Base-by-base conservation (phyloP, 345 rosid species). In the Populus davidiana region DNA sequence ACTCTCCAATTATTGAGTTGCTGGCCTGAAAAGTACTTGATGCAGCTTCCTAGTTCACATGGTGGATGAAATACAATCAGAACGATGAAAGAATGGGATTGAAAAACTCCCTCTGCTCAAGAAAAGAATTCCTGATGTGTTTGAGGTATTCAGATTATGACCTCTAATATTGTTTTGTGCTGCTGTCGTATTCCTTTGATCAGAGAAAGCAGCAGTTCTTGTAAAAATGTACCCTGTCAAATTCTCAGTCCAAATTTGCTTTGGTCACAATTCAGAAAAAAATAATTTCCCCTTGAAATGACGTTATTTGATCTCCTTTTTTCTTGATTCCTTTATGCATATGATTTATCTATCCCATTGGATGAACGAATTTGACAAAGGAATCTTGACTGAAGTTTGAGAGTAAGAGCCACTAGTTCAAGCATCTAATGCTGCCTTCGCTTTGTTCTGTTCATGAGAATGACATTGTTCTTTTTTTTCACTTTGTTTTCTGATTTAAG, bases 391-490 rank as follows among this genome's bases (percentile, higher is more conserved):
- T 14, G 54, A 72, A 74, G 66, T 71, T 72, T 36, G 70, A 68
- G 69, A 75, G 49, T 14, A 10, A 80, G 64, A 76, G 76, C 89
- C 89, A 80, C 86, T 72, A 78, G 74, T 65, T 75, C 36, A 72
- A 82, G 89, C 85, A 88, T 85, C 88, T 70, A 69, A 84, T 86
- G 80, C 87, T 77, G 74, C 77, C 74, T 64, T 65, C 20, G 50
- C 41, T 67, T 71, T 77, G 66, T 31, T 69, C 78, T 67, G 67
- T 69, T 39, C 73, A 41, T 75, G 81, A 86, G 70, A 18, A 41
- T 71, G 80, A 75, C 41, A 50, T 23, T n/a, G 31, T 71, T 67
- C 35, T 25, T 16, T 33, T 74, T 74, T 73, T 72, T 20, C 73
- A 21, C 67, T 65, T 72, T 77, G 68, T 76, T 67, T 62, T 49